These are phyloP conservation scores for Chaetomidium leptoderma DNA, from an alignment of 495 filamentous ascomycete species.

Conservation along the genomic window DNA sequence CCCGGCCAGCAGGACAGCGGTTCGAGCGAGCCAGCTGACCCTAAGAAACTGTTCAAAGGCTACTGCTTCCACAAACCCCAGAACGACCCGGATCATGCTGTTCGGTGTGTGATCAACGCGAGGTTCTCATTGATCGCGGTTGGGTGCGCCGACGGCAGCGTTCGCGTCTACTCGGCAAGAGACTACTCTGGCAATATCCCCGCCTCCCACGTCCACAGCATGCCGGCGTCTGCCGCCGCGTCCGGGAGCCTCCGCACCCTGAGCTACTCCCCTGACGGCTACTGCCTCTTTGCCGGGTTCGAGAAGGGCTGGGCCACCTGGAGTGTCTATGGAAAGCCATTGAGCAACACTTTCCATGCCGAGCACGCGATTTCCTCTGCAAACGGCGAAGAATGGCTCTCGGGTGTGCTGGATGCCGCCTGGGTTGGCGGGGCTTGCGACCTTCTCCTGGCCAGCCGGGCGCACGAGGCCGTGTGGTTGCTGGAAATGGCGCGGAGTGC, in stretches of 20 bases:
- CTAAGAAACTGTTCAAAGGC: slow-evolving; percentile 74
- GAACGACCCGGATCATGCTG: slow-evolving; percentile 54
- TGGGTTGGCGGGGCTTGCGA: slow-evolving; percentile 90
- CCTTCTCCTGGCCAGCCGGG: slow-evolving; percentile 63
- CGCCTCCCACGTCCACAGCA: slow-evolving; percentile 72
- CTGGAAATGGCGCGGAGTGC: slow-evolving; percentile 90
- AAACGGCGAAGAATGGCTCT: slow-evolving; percentile 76
- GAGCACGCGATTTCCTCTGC: slow-evolving; percentile 58
- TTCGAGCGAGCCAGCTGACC: slow-evolving; percentile 32
- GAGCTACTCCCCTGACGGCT: slow-evolving; percentile 90
- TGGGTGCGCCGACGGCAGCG: slow-evolving; percentile 72
- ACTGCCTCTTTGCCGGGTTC: slow-evolving; percentile 92
- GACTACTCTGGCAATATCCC: slow-evolving; percentile 93
- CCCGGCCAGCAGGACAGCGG: slow-evolving; percentile 22
- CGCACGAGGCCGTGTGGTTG: slow-evolving; percentile 76
- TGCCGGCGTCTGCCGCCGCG: slow-evolving; percentile 57
- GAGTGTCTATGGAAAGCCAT: slow-evolving; percentile 93
- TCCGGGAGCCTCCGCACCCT: slow-evolving; percentile 71
- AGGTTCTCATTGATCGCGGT: slow-evolving; percentile 89
- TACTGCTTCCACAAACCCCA: slow-evolving; percentile 83
- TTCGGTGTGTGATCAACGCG: slow-evolving; percentile 81
- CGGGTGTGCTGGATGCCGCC: slow-evolving; percentile 64
- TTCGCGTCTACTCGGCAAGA: slow-evolving; percentile 81
- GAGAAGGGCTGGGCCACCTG: slow-evolving; percentile 91
- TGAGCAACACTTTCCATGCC: slow-evolving; percentile 71